Percentiles rank a stretch among this genome's conserved stretches.
Conservation (phyloP, 495 filamentous ascomycete species). For the Cairneyella variabilis region DNA sequence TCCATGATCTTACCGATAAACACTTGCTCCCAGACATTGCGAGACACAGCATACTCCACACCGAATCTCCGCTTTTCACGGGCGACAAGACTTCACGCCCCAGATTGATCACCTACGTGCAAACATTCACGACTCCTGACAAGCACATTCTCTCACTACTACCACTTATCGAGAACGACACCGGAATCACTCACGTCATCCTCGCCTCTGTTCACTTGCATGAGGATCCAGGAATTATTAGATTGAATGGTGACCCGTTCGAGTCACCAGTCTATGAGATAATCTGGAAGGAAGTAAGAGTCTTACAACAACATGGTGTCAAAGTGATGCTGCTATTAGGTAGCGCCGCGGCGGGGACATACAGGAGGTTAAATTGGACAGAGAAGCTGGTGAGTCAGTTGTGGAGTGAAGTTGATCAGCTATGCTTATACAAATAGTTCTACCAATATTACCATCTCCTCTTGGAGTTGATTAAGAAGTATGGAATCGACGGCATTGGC, state of each 20-base stretch:
- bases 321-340: constrained; percentile 43
- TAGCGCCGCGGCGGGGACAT: constrained; percentile 32
- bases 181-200: constrained; percentile 42
- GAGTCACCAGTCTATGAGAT: constrained; percentile 26
- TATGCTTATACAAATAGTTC: constrained; percentile 22
- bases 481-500: constrained; percentile 38
- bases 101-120: constrained; percentile 38
- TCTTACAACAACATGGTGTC: constrained; percentile 37
- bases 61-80: not conserved
- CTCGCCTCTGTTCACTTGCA: constrained; percentile 43
- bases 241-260: constrained; percentile 38
- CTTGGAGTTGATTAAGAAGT: constrained; percentile 26
- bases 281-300: constrained; percentile 37
- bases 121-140: constrained; percentile 35
- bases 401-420: not conserved
- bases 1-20: not conserved
- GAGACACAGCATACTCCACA: not conserved
- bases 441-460: constrained; percentile 39
- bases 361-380: constrained; percentile 34
- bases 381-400: constrained; percentile 20
- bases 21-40: not conserved
- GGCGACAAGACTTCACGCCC: constrained; percentile 8
- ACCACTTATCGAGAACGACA: constrained; percentile 38
- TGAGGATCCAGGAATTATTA: constrained; percentile 36
- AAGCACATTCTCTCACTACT: constrained; percentile 36